A percentile compares a stretch with the other conserved stretches of the same genome.
Evolutionary conservation across 257 asterid species (phyloP).

Genomic region (Penstemon eatonii): DNA sequence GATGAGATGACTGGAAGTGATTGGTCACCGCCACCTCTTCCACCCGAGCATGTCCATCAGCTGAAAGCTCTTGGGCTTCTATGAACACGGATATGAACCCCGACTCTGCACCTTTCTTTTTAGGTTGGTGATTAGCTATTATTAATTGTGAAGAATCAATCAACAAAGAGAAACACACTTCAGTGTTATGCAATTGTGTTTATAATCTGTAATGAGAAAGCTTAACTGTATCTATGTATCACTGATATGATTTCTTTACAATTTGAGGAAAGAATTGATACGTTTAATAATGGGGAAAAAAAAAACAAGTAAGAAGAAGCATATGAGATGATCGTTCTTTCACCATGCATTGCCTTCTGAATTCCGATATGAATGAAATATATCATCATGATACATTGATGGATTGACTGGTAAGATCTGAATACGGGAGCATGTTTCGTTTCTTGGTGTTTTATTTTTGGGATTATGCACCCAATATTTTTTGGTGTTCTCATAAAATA

Average conservation of each 20-base stretch:
- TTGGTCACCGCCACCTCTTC: slow-evolving; percentile 88
- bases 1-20: slow-evolving; percentile 71
- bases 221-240: slow-evolving; percentile 19
- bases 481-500: too few relatives aligned
- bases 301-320: too few relatives aligned
- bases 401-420: too few relatives aligned
- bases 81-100: slow-evolving; percentile 35
- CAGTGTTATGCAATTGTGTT: slow-evolving; percentile 30
- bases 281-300: background rate
- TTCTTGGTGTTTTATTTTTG: too few relatives aligned
- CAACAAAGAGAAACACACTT: slow-evolving; percentile 17
- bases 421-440: too few relatives aligned
- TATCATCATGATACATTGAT: too few relatives aligned
- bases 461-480: too few relatives aligned
- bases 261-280: slow-evolving; percentile 10
- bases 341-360: too few relatives aligned
- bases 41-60: slow-evolving; percentile 88
- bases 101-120: background rate
- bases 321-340: too few relatives aligned
- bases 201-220: slow-evolving; percentile 28
- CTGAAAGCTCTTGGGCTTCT: slow-evolving; percentile 88
- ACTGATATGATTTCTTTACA: slow-evolving; percentile 31
- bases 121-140: slow-evolving; percentile 24
- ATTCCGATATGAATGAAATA: too few relatives aligned
- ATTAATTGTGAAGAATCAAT: slow-evolving; percentile 23